Evolutionary conservation across 2,329 filamentous ascomycete species (phyloP), one percentile per base, ranked within the genome.

Genomic region (Sporothrix phasma): DNA sequence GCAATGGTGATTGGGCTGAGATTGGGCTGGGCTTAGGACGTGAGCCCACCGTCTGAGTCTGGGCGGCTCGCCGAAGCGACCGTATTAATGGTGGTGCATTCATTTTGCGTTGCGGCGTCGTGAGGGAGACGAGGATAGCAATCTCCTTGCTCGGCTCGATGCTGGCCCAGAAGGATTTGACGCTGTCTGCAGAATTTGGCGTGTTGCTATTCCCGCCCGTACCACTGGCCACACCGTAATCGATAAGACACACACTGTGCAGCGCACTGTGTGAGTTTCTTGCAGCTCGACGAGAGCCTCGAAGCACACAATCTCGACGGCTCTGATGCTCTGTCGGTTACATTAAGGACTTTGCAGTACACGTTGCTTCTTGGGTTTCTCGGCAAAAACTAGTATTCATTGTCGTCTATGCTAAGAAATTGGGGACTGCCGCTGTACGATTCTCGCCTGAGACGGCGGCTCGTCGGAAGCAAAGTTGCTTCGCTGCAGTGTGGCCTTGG

Each of bases 1-100:
- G 64, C 41, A 56, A 10, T 10, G 34, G 45, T 17, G 7, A 37
- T 29, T 31, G 51, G 45, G 7, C 37, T 24, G 5, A 10, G 45
- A 22, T 10, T 8, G 22, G 29, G 5, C 1, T 13, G 10, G 26
- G 19, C 39, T n/a, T 7, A 8, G 19, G 15, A 17, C 11, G 13
- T n/a, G 24, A 49, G 8, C 71, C 45, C 67, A 75, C 74, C 71
- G 72, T 63, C 65, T 70, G 70, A 59, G 69, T 69, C 66, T 71
- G 70, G 46, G 73, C 62, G 19, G 72, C 66, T 53, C 69, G 70
- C 71, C 72, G 72, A 53, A 73, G 65, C 64, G 74, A 73, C 70
- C 73, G 69, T 74, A 75, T 68, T 74, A 75, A 71, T 67, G 73
- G 71, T 60, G 72, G 71, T 63, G 71, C 66, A 66, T 71, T 73